phyloP scores from a whole-genome alignment of 495 filamentous ascomycete genomes.

The Patellaria atrata region DNA sequence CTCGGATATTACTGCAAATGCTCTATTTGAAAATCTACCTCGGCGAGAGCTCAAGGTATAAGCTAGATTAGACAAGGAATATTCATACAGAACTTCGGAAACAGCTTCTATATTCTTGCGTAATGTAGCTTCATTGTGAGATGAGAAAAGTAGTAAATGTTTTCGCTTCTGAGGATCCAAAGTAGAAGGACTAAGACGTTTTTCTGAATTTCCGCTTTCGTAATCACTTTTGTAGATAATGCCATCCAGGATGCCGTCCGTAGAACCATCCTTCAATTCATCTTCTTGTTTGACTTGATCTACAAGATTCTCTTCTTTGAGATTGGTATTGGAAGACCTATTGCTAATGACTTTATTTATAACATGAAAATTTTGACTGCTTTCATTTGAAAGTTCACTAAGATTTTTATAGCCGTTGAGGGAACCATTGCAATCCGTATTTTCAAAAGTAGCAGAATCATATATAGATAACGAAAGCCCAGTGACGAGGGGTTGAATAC shows the following conservation, averaged over 20 bases:
- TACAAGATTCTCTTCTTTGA: no score
- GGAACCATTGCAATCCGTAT: no score
- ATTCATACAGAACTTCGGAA: background rate
- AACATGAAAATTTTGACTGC: no score
- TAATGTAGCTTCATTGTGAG: constrained; percentile 4
- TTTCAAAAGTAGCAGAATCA: no score
- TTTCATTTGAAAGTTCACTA: no score
- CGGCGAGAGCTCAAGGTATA: constrained; percentile 6
- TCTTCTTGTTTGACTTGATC: constrained; percentile 5
- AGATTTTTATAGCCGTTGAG: no score
- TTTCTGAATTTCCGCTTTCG: background rate
- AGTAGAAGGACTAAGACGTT: no score
- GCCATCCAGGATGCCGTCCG: background rate
- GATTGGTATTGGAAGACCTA: no score
- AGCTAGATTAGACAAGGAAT: constrained; percentile 7
- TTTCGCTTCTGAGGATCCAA: no score
- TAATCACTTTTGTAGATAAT: background rate
- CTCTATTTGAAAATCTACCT: background rate
- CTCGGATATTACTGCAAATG: constrained; percentile 3
- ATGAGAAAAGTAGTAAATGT: constrained; percentile 9
- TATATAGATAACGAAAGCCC: no score
- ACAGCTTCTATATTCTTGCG: constrained; percentile 1
- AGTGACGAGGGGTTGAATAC: no score
- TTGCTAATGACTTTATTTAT: no score
- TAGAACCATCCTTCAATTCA: background rate